Evolutionary conservation across 2,329 filamentous ascomycete genomes (phyloP), one percentile per base, ranked within the genome.

Genomic region (Sphaerulina musiva): DNA sequence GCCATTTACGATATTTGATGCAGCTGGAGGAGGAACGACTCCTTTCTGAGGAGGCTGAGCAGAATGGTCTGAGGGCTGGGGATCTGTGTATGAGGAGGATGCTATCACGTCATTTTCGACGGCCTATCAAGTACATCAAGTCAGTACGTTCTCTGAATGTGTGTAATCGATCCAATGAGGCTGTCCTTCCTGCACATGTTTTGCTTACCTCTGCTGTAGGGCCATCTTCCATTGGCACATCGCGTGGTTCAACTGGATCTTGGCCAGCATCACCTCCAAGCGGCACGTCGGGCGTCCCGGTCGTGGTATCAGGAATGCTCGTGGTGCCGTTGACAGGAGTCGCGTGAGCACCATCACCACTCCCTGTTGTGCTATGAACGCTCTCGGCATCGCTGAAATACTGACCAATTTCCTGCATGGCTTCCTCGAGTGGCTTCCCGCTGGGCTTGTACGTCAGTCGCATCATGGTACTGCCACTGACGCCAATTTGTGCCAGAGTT

Each of bases 401-500:
- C 59, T 82, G 76, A 20, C 80, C 80, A 58, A 97, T 95, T 66
- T 92, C 80, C 45, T 77, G 74, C 84, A 95, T 89, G 8, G 92
- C 92, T 59, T 92, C 87, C 62, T 89, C 88, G 29, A 97, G 73
- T 2, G 90, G 90, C 68, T 82, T 82, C 10, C 86, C 84, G 6
- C 88, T 93, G 59, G 79, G 79, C 67, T 80, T 83, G 73, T 92
- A 97, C 34, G 78, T 83, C 56, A 98, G 73, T 54, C 88, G 81
- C 51, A 98, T 78, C 52, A 95, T 73, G 4, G 88, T 84, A 65
- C 81, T 92, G 5, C 93, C 92, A 67, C 91, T 95, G 65, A 95
- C 85, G 0, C 93, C 93, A 14, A 97, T 74, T 69, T 95, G 89
- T 4, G 84, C 84, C 44, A 98, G 72, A 1, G 89, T 91, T 76